Percentiles rank a stretch among this genome's conserved stretches.
Conservation (phyloP, 2,329 filamentous ascomycete genomes). For the Pseudocercospora eumusae region DNA sequence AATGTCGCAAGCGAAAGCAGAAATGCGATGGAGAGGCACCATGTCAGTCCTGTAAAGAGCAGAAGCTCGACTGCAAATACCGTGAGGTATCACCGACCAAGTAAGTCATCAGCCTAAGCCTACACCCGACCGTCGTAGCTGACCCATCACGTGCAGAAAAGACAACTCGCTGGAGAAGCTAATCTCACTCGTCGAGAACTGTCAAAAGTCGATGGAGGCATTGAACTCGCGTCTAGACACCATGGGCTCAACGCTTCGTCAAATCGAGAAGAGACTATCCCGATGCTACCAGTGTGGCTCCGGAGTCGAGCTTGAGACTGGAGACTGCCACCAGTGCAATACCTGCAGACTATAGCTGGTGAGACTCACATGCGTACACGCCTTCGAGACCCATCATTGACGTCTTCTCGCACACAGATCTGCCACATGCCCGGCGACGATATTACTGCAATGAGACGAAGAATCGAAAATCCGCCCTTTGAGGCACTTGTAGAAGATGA, state of each 20-base stretch:
- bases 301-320: constrained; percentile 26
- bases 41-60: constrained; percentile 32
- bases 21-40: constrained; percentile 30
- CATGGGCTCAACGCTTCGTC: constrained; percentile 24
- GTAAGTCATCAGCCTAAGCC: constrained; percentile 18
- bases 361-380: neutral
- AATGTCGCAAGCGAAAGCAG: constrained; percentile 31
- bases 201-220: constrained; percentile 27
- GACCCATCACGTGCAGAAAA: constrained; percentile 21
- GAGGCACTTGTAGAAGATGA: constrained; percentile 7
- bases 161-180: constrained; percentile 31
- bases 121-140: neutral
- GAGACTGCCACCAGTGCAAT: constrained; percentile 21
- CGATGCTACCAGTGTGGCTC: constrained; percentile 27
- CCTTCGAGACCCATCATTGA: neutral
- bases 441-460: constrained; percentile 2
- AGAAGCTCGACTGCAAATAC: constrained; percentile 32
- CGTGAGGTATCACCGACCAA: constrained; percentile 30
- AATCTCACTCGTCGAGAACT: constrained; percentile 25
- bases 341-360: constrained; percentile 21
- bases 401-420: neutral
- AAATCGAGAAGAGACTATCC: constrained; percentile 26
- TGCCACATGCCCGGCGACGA: neutral
- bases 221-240: constrained; percentile 26
- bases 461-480: neutral